A percentile compares a stretch with the other conserved stretches of the same genome.
These are phyloP conservation scores for Phytophthora pseudosyringae DNA, from an alignment of 352 stramenopile genomes.

Conservation along the genomic window DNA sequence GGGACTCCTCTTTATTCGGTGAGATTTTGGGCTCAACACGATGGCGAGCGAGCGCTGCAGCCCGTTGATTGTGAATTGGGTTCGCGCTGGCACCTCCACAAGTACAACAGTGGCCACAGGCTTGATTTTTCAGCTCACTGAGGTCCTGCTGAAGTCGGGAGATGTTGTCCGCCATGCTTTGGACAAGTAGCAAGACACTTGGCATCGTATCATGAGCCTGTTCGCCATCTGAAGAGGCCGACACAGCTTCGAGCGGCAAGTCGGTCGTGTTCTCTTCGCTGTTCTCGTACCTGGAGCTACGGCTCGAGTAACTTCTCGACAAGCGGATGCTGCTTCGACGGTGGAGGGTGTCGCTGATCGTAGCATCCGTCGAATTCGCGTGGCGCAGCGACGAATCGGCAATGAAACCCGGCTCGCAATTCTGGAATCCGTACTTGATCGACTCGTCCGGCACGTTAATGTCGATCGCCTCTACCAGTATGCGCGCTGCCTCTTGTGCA, in stretches of 20 bases:
- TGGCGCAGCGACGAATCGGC: slow-evolving; percentile 4
- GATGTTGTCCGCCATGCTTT: slow-evolving; percentile 5
- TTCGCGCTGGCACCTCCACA: too few relatives aligned
- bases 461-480: slow-evolving; percentile 24
- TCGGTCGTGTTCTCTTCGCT: too few relatives aligned
- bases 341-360: slow-evolving; percentile 12
- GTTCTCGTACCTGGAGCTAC: too few relatives aligned
- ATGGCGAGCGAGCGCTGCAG: too few relatives aligned
- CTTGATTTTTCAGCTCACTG: slow-evolving; percentile 5
- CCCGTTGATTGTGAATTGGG: background rate
- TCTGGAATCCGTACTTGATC: slow-evolving; percentile 32
- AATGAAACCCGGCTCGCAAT: slow-evolving; percentile 8
- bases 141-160: slow-evolving; percentile 9
- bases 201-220: too few relatives aligned
- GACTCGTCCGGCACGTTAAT: slow-evolving; percentile 16
- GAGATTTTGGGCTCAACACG: too few relatives aligned
- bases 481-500: slow-evolving; percentile 7
- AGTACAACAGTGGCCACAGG: background rate
- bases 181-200: too few relatives aligned
- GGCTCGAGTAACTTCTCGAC: too few relatives aligned
- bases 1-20: too few relatives aligned
- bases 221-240: too few relatives aligned
- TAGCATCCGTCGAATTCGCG: background rate
- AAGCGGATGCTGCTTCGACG: slow-evolving; percentile 3
- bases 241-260: too few relatives aligned